Evolutionary conservation across 2,329 filamentous ascomycete genomes (phyloP), one percentile per base, ranked within the genome.

Genomic region (Microcyclospora tardicrescens): DNA sequence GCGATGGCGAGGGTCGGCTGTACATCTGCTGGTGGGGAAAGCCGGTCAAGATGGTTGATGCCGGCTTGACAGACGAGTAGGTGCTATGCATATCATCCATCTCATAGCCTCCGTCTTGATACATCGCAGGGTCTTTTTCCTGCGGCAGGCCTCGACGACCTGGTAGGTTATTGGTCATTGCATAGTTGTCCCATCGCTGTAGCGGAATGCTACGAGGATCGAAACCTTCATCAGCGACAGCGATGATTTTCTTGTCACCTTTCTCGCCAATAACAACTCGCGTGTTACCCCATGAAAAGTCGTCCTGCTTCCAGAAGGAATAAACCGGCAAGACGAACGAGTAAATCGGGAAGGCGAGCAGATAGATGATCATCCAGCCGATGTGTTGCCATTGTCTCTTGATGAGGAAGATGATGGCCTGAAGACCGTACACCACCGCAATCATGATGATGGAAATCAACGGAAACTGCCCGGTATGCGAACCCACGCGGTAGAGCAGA

Each of bases 241-340:
- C 86, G 38, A 98, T 72, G n/a, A 95, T 69, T 57, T 93, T 78
- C 67, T 93, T 94, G 58, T 75, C 75, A 46, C 87, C 89, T 61
- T 89, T 85, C 61, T 98, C 91, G 43, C 86, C 89, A 49, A 96
- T 83, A 50, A 98, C 91, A 48, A 98, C 78, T 74, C 91, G 86
- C 1, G 91, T 98, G 66, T 91, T 96, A 72, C 91, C 91, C 91
- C 91, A 98, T 2, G 80, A 80, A 71, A 98, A 98, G 65, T 98
- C 89, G 63, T 98, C 91, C 62, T 95, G 87, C 64, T 95, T 93
- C 91, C 91, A 98, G 79, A 98, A 98, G 0, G 89, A 94, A 68
- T 96, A 98, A 46, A 98, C 67, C 1, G 91, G 91, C 10, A 98
- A 73, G 46, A 93, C 59, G 53, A 98, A 84, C 3, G 81, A 91